Percentiles rank a stretch among this genome's conserved stretches.
phyloP scores from a whole-genome alignment of 129 eudicot species.

The Artemisia tridentata region DNA sequence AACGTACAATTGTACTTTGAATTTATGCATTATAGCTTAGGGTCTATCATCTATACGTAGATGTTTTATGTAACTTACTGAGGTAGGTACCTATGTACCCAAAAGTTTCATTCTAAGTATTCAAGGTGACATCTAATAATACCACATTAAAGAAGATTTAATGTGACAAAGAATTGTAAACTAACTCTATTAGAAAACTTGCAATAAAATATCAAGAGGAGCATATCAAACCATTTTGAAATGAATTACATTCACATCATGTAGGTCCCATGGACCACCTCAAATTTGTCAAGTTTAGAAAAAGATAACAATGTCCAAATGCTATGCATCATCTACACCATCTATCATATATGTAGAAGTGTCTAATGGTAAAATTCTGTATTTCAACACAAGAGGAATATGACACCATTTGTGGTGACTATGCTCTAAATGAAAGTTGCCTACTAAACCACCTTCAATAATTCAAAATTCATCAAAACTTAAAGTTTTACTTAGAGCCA shows the following conservation, averaged over 20 bases:
- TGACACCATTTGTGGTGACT: slow-evolving; percentile 42
- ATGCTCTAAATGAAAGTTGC: slow-evolving; percentile 32
- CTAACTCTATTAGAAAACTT: slow-evolving; percentile 10
- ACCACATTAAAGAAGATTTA: background rate
- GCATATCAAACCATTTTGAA: slow-evolving; percentile 21
- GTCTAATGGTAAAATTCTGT: slow-evolving; percentile 13
- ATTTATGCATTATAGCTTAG: no score
- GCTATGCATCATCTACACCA: slow-evolving; percentile 26
- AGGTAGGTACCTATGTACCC: slow-evolving; percentile 15
- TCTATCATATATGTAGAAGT: slow-evolving; percentile 12
- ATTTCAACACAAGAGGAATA: slow-evolving; percentile 31
- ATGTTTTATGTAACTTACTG: background rate
- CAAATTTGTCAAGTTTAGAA: slow-evolving; percentile 36
- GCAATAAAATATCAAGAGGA: slow-evolving; percentile 30
- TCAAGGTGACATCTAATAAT: slow-evolving; percentile 8
- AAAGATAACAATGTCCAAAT: slow-evolving; percentile 20
- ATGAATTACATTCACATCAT: slow-evolving; percentile 27
- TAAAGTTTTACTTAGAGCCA: slow-evolving; percentile 8
- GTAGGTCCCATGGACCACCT: slow-evolving; percentile 46
- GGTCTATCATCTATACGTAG: background rate
- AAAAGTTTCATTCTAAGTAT: slow-evolving; percentile 17
- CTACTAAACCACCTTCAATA: slow-evolving; percentile 47
- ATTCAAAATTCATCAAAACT: slow-evolving; percentile 23
- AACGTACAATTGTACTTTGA: no score
- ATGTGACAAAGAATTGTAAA: slow-evolving; percentile 18